A percentile compares a stretch with the other conserved stretches of the same genome.
phyloP scores from a whole-genome alignment of 352 stramenopile genomes.

The Thalassiosira livingstoniorum region DNA sequence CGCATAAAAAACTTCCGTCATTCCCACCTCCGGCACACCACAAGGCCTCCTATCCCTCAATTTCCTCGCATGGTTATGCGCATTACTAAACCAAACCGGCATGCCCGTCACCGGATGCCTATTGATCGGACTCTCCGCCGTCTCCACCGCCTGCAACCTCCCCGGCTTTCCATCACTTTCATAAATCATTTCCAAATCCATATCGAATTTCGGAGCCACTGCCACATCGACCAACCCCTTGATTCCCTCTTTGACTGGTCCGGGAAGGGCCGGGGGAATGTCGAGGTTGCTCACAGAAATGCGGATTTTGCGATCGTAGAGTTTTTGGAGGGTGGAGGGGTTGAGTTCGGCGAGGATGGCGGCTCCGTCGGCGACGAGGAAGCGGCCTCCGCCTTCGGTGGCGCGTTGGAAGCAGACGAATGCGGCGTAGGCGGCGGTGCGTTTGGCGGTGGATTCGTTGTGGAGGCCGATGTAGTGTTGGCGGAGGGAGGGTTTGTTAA shows the following conservation, averaged over 20 bases:
- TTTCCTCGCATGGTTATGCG: slow-evolving; percentile 86
- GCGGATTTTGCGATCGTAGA: slow-evolving; percentile 84
- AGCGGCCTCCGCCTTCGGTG: slow-evolving; percentile 84
- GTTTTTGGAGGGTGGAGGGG: slow-evolving; percentile 74
- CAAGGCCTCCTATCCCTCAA: slow-evolving; percentile 83
- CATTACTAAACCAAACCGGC: slow-evolving; percentile 87
- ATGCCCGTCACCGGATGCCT: slow-evolving; percentile 84
- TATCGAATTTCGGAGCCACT: slow-evolving; percentile 87
- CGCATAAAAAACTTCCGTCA: slow-evolving; percentile 88
- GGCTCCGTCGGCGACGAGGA: slow-evolving; percentile 85
- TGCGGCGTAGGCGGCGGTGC: slow-evolving; percentile 83
- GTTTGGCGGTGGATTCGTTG: slow-evolving; percentile 85
- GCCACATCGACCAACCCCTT: slow-evolving; percentile 77
- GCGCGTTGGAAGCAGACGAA: slow-evolving; percentile 88
- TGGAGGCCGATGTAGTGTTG: slow-evolving; percentile 87
- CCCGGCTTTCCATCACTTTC: slow-evolving; percentile 84
- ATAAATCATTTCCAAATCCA: slow-evolving; percentile 88
- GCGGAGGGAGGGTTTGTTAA: slow-evolving; percentile 86
- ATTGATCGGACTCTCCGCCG: slow-evolving; percentile 83
- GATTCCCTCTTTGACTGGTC: slow-evolving; percentile 76
- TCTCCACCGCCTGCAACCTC: slow-evolving; percentile 81
- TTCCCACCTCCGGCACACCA: slow-evolving; percentile 86
- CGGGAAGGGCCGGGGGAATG: slow-evolving; percentile 72
- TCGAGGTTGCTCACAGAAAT: slow-evolving; percentile 86
- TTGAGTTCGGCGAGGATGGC: slow-evolving; percentile 86